Evolutionary conservation across 176 grass and related monocot genomes (phyloP).

Genomic region (Carex scoparia): DNA sequence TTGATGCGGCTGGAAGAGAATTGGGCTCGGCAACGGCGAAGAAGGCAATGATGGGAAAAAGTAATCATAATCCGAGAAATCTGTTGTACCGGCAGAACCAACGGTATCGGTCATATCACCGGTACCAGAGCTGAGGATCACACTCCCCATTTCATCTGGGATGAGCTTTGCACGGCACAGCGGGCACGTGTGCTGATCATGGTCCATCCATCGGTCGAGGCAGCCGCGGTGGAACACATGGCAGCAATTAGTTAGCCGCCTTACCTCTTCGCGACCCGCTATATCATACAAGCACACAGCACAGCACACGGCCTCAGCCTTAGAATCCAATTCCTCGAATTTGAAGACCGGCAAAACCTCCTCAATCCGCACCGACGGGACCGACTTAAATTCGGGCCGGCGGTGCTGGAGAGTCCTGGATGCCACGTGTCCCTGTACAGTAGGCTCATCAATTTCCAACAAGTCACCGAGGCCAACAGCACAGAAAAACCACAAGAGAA

Average conservation of each 20-base stretch:
- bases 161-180: constrained; percentile 73
- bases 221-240: constrained; percentile 88
- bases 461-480: constrained; percentile 77
- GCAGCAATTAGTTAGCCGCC: constrained; percentile 56
- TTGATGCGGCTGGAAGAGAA: constrained; percentile 14
- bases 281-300: constrained; percentile 70
- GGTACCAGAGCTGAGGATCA: background rate
- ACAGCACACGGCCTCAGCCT: constrained; percentile 29
- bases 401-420: constrained; percentile 28
- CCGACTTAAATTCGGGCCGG: constrained; percentile 28
- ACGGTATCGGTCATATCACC: background rate
- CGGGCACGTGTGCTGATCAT: constrained; percentile 64
- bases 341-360: constrained; percentile 67
- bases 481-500: constrained; percentile 61
- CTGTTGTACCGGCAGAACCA: background rate
- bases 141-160: constrained; percentile 23
- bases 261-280: constrained; percentile 64
- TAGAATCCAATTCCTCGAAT: constrained; percentile 55
- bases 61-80: constrained; percentile 17
- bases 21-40: constrained; percentile 12
- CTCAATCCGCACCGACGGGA: constrained; percentile 34
- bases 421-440: background rate
- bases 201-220: constrained; percentile 81
- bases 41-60: constrained; percentile 21
- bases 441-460: constrained; percentile 39